Base-by-base conservation (phyloP, 169 alveolate genomes). In the Eimeria brunetti region DNA sequence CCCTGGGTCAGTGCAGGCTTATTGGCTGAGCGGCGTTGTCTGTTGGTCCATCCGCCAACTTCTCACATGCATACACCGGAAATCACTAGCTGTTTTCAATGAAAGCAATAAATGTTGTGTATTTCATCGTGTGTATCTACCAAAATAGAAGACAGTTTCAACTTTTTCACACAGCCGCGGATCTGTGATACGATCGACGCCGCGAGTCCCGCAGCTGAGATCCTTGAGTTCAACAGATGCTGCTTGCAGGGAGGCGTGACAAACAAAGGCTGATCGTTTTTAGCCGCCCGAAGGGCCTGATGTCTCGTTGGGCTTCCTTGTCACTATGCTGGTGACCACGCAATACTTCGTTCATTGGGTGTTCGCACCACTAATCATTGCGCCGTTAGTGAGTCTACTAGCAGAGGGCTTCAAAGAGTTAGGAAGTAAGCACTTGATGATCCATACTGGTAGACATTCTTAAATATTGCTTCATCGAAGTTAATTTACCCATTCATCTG, bases 251-350 rank as follows among this genome's bases (percentile, higher is more conserved):
- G 53, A 33, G 12, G 38, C 83, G 83, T 73, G 56, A 18, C 1
- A 16, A 38, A n/a, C 73, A 20, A 73, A 73, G 0, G 0, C 49
- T 24, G 33, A 2, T 18, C 51, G 3, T 20, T 16, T 38, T 20
- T 14, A 38, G 41, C 27, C 6, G 0, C n/a, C 3, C 20, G 27
- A 46, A 46, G 38, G 88, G 36, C 60, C 88, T 78, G 88, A n/a
- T 49, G 67, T 78, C 16, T 46, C 44, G 64, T n/a, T 46, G 46
- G 67, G 18, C 44, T 20, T 44, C 36, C 2, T 44, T 24, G 64
- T 14, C 88, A 46, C 67, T 38, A 78, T 78, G 88, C 69, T 78
- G 88, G 69, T 67, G 24, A 46, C 88, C 64, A 33, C 30, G 30
- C 67, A 30, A 49, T n/a, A 64, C 69, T 49, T n/a, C 41, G 38